Conservation (phyloP, 306 rosid genomes). For the Begonia fuchsioides region DNA sequence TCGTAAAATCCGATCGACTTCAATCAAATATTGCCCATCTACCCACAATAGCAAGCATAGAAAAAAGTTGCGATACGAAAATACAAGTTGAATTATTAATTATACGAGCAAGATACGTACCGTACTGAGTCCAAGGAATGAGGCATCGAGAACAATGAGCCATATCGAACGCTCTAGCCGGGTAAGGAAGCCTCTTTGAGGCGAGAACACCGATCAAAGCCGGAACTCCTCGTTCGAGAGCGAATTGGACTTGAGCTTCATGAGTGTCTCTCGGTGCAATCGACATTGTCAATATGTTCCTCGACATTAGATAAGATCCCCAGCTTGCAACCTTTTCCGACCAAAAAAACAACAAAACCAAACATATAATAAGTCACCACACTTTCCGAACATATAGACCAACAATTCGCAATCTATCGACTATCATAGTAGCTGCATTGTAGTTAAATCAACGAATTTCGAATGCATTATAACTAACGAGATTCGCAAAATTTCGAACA, state of each 20-base stretch:
- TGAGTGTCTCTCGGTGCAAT: slow-evolving; percentile 68
- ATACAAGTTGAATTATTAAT: neutral
- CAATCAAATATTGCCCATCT: slow-evolving; percentile 53
- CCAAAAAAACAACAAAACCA: neutral
- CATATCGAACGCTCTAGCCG: slow-evolving; percentile 53
- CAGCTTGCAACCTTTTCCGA: slow-evolving; percentile 44
- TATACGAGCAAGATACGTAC: neutral
- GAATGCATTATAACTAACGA: too few species aligned
- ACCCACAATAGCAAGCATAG: neutral
- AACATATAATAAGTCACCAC: too few species aligned
- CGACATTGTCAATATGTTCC: slow-evolving; percentile 35
- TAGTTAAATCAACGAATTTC: too few species aligned
- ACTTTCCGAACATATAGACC: too few species aligned
- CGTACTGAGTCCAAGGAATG: slow-evolving; percentile 40
- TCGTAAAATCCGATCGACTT: slow-evolving; percentile 56
- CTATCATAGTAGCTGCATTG: too few species aligned
- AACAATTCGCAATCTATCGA: too few species aligned
- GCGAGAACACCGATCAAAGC: slow-evolving; percentile 50
- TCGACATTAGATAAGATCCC: slow-evolving; percentile 55
- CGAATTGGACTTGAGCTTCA: slow-evolving; percentile 69
- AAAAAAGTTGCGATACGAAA: neutral
- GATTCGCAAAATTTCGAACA: too few species aligned
- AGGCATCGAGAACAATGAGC: slow-evolving; percentile 74
- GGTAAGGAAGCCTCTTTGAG: slow-evolving; percentile 54
- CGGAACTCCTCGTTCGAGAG: slow-evolving; percentile 64